A percentile compares a stretch with the other conserved stretches of the same genome.
Evolutionary conservation across 2,329 filamentous ascomycete genomes (phyloP).

Genomic region (Aspergillus costaricaensis): DNA sequence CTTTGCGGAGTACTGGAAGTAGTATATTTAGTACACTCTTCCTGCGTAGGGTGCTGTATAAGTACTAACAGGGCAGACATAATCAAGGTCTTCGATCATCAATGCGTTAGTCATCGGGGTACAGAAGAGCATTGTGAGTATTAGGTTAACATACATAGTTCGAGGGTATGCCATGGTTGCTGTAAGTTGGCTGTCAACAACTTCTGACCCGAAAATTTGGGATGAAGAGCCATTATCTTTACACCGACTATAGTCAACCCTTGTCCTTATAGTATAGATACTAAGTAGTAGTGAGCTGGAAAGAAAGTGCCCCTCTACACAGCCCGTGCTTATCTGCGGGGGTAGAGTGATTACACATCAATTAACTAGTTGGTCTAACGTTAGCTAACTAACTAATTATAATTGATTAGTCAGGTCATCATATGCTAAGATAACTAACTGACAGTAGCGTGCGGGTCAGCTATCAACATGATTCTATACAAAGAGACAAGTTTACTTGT

Average conservation of each 20-base stretch:
- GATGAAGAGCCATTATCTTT: constrained; percentile 57
- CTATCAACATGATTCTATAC: too few relatives aligned
- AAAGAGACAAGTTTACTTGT: too few relatives aligned
- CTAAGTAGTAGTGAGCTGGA: background rate
- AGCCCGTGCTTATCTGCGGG: too few relatives aligned
- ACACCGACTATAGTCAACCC: background rate
- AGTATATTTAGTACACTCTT: background rate
- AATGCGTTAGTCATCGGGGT: background rate
- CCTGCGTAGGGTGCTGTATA: background rate
- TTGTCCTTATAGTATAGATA: background rate
- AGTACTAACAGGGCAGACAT: constrained; percentile 70
- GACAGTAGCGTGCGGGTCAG: too few relatives aligned
- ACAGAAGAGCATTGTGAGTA: background rate
- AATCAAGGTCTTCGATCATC: constrained; percentile 68
- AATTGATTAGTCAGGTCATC: too few relatives aligned
- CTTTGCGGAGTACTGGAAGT: constrained; percentile 62
- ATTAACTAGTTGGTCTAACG: too few relatives aligned
- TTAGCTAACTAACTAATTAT: too few relatives aligned
- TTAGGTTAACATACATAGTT: constrained; percentile 36
- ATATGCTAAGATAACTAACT: too few relatives aligned
- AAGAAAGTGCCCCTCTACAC: background rate
- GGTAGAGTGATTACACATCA: too few relatives aligned
- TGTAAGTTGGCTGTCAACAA: constrained; percentile 24
- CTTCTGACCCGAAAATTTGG: constrained; percentile 59
- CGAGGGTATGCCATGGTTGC: constrained; percentile 38